Base-by-base conservation (phyloP, 2,329 filamentous ascomycete genomes). In the Chaetomium globosum region DNA sequence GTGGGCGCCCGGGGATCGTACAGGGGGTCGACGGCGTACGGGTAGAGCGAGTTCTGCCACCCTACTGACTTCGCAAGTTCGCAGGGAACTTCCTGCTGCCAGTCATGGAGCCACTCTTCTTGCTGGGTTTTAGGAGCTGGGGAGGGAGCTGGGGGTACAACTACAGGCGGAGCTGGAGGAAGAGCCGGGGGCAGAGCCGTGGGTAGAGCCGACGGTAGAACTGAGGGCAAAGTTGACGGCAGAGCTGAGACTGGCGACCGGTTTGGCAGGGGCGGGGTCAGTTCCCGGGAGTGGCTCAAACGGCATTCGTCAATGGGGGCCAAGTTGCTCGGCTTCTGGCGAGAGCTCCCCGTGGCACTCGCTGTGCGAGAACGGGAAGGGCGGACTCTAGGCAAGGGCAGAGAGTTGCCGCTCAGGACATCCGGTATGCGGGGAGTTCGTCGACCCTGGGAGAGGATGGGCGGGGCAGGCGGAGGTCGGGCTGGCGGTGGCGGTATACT, bases 391-490 rank as follows among this genome's bases (percentile, higher is more conserved):
- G 55, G 55, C 16, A 65, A 16, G 9, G 53, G 16, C 49, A 53
- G n/a, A 3, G 43, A 26, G 31, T 51, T 33, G 1, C 52, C 31
- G 26, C 16, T 39, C 30, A n/a, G 33, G 31, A 6, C 16, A 5
- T 30, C 56, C 13, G 49, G 56, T 26, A 30, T 31, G 9, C 33
- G 52, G 9, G 39, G 28, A 10, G 16, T 39, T 31, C 23, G 28
- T 16, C 46, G 30, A 28, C 58, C 10, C 31, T 65, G 23, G 23
- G 52, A 30, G 3, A 33, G 43, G 4, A 53, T 23, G 23, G 56
- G 48, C 9, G 61, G 61, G 2, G 23, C 3, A 2, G 61, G 61
- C 33, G 61, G 55, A 48, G 61, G 54, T 26, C 48, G 49, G 1
- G 49, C 26, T 1, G 59, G 54, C 21, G 39, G 23, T 21, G 64